Evolutionary conservation across 179 eudicot species (phyloP), one percentile per base, ranked within the genome.

Genomic region (Corrigiola litoralis): DNA sequence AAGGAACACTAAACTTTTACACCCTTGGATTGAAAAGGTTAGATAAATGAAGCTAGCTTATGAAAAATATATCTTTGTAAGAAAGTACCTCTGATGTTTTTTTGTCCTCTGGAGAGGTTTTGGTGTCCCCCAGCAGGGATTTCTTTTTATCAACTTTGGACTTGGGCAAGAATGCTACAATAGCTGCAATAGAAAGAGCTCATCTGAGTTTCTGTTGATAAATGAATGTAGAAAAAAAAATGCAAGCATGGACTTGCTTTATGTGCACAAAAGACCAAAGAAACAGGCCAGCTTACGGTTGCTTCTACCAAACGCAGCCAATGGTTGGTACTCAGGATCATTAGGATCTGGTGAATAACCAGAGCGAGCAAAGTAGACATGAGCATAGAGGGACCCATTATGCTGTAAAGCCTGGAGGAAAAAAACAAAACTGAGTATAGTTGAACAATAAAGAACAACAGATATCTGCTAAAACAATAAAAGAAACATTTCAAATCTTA

Each of bases 321-420:
- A 66, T 18, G 91, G 89, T 61, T 91, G 84, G 66, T 84, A 91
- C 78, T 90, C 97, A 0, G 99, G 97, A 72, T 94, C 96, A 66
- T 38, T 94, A 27, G 99, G 99, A 80, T 94, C 97, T 34, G 90
- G 77, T 18, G 95, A 77, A 73, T 80, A 94, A 61, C 97, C 99
- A 52, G 99, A 91, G 23, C 90, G 90, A 13, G 99, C 89, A 81
- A 94, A 94, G 82, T 69, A 94, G 33, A 83, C 82, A 74, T 94
- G 99, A 61, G 96, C 91, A 76, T 80, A 94, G 32, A 94, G 87
- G 74, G 87, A 81, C 54, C 97, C 99, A 44, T 94, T 94, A 59
- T 88, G 77, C 90, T 90, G 82, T 66, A 94, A 61, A 51, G 83
- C 95, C 99, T 94, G 82, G 40, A 71, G 27, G 41, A n/a, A 68